phyloP scores from a whole-genome alignment of 164 flowering plant genomes.

The Santalum album region DNA sequence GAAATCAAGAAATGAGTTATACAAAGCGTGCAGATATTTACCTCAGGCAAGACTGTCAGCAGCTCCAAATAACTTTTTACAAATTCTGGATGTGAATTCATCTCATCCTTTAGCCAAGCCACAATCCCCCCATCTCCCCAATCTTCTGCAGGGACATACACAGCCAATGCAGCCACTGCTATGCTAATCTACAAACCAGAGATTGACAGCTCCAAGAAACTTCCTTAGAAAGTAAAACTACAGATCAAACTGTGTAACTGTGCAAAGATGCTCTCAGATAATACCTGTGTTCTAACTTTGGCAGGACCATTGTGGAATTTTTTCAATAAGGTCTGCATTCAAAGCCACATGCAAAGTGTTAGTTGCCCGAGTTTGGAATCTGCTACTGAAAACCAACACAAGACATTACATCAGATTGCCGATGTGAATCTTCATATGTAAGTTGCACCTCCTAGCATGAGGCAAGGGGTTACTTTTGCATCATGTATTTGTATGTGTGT shows the following conservation, averaged over 20 bases:
- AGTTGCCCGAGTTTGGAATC: too few species aligned
- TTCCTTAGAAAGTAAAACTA: background rate
- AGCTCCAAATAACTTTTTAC: constrained; percentile 83
- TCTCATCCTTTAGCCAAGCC: constrained; percentile 81
- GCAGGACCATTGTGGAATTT: constrained; percentile 82
- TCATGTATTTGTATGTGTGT: too few species aligned
- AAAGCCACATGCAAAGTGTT: too few species aligned
- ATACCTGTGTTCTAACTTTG: constrained; percentile 96
- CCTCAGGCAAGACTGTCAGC: constrained; percentile 93
- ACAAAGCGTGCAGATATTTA: constrained; percentile 18
- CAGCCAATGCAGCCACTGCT: constrained; percentile 98
- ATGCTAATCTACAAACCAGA: constrained; percentile 71
- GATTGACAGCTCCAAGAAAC: constrained; percentile 8
- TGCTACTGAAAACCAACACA: too few species aligned
- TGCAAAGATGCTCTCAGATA: too few species aligned
- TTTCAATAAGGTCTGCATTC: constrained; percentile 71
- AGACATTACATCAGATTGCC: too few species aligned
- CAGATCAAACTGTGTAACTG: background rate
- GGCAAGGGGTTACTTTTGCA: too few species aligned
- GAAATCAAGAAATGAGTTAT: too few species aligned
- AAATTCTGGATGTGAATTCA: constrained; percentile 82
- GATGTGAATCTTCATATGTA: too few species aligned
- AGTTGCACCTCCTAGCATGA: too few species aligned
- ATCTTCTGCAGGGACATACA: constrained; percentile 85
- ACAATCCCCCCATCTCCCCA: constrained; percentile 98